Evolutionary conservation across 1,284 basidiomycete species (phyloP).

Genomic region (Rhodotorula sp.): DNA sequence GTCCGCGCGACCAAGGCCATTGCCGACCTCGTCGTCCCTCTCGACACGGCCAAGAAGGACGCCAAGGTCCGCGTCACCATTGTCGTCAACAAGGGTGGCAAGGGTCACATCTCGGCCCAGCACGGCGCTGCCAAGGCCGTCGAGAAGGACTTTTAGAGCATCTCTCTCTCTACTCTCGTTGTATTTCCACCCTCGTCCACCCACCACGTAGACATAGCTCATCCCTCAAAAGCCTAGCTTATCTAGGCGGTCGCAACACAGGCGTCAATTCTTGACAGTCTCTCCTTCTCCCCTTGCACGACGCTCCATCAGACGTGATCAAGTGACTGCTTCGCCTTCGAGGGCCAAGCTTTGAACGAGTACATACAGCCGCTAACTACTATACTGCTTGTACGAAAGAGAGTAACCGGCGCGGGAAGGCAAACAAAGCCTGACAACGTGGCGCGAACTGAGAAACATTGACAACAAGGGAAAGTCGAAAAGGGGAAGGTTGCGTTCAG

Average conservation of each 20-base stretch:
- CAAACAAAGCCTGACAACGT: not conserved
- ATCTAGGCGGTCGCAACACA: too few relatives aligned
- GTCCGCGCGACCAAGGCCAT: constrained; percentile 64
- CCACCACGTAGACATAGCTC: not conserved
- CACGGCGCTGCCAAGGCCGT: constrained; percentile 47
- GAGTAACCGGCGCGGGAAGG: not conserved
- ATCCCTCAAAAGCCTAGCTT: not conserved
- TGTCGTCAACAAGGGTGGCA: constrained; percentile 54
- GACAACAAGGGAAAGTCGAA: not conserved
- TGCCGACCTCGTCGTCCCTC: constrained; percentile 61
- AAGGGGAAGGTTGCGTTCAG: not conserved
- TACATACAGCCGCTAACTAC: not conserved
- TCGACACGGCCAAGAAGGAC: constrained; percentile 31
- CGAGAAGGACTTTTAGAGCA: constrained; percentile 22
- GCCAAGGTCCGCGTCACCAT: constrained; percentile 39
- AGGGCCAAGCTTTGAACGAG: not conserved
- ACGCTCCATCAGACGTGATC: too few relatives aligned
- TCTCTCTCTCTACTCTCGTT: not conserved
- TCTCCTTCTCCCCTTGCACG: too few relatives aligned
- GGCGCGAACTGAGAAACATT: not conserved
- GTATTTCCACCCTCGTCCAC: not conserved
- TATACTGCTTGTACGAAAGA: not conserved
- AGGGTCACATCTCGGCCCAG: constrained; percentile 56
- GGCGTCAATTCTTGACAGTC: too few relatives aligned
- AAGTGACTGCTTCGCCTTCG: not conserved